Base-by-base conservation (phyloP, 371 early-diverging fungal species). In the Blastocladiella emersonii region DNA sequence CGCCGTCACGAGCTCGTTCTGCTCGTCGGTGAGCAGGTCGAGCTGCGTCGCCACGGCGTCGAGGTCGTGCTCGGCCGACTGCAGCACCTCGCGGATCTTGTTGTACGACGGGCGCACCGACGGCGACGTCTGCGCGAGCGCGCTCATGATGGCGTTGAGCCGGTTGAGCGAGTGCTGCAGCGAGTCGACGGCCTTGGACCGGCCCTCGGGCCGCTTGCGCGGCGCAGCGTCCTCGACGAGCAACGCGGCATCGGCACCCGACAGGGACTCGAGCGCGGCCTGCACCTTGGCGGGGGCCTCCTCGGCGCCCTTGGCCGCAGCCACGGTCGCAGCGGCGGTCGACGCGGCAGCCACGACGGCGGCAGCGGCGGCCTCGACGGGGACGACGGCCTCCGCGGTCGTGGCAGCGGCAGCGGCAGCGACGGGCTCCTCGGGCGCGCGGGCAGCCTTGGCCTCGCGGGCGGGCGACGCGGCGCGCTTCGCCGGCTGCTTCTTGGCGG, bases 41-140 rank as follows among this genome's bases (percentile, higher is more conserved):
- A 76, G 61, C 32, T 70, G 64, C 56, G 59, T 64, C 55, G 76
- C 75, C 10, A 76, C 62, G 0, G 62, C 66, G 17, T 64, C 60
- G 25, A 76, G 67, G 25, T 68, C 64, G 60, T 70, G 36, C 32
- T 59, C 43, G 34, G 59, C 43, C 25, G 59, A 59, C 32, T 13
- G 27, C 41, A 59, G 37, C 30, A 59, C 30, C 25, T 17, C 34
- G 1, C 15, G 7, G 37, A 59, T 34, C 25, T 34, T 36, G 17
- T 19, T 19, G 36, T 35, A 7, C 19, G 59, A 25, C 25, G 59
- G 59, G 37, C 37, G 59, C 25, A 59, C 32, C 25, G n/a, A n/a
- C 25, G 59, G 59, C 43, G 59, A n/a, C 21, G 59, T 59, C 17
- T 25, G 34, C 0, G 59, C 59, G 21, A 43, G 37, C 21, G 59